Percentiles rank a stretch among this genome's conserved stretches.
Evolutionary conservation across 2,329 filamentous ascomycete species (phyloP).

Genomic region (Paracoccidioides lutzii): DNA sequence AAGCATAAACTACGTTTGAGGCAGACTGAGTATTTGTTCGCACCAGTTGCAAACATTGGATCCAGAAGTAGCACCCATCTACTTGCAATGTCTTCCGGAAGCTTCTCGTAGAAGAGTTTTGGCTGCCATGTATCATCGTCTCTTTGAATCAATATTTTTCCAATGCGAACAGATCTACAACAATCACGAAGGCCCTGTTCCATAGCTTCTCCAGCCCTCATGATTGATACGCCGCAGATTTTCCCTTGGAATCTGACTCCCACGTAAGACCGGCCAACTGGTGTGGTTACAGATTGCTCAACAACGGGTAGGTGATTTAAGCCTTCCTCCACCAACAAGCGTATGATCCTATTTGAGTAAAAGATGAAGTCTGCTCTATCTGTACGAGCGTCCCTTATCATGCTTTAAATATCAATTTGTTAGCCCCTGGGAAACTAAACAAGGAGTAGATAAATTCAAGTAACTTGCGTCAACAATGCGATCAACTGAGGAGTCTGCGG

Average conservation of each 20-base stretch:
- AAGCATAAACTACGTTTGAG: neutral
- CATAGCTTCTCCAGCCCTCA: constrained; percentile 97
- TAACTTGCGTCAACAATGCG: constrained; percentile 82
- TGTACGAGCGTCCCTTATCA: constrained; percentile 87
- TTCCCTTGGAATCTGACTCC: constrained; percentile 95
- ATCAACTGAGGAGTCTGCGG: constrained; percentile 94
- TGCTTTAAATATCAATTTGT: constrained; percentile 41
- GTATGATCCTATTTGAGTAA: constrained; percentile 96
- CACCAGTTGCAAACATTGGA: constrained; percentile 98
- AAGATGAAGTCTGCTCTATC: constrained; percentile 96
- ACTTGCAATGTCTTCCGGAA: constrained; percentile 82
- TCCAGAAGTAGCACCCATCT: constrained; percentile 90
- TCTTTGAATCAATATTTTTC: constrained; percentile 94
- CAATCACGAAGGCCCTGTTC: constrained; percentile 93
- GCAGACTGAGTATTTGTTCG: constrained; percentile 14
- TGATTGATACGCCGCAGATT: constrained; percentile 96
- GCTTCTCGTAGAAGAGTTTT: constrained; percentile 93
- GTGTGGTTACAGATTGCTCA: constrained; percentile 78
- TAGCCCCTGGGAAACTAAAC: neutral
- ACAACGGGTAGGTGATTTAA: constrained; percentile 91
- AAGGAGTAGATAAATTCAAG: neutral
- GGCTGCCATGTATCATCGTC: constrained; percentile 90
- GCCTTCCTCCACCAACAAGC: constrained; percentile 89
- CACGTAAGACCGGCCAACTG: constrained; percentile 74
- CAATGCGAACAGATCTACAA: constrained; percentile 93